Percentiles rank a stretch among this genome's conserved stretches.
Conservation (phyloP, 148 eudicot genomes). For the Chenopodium quinoa region DNA sequence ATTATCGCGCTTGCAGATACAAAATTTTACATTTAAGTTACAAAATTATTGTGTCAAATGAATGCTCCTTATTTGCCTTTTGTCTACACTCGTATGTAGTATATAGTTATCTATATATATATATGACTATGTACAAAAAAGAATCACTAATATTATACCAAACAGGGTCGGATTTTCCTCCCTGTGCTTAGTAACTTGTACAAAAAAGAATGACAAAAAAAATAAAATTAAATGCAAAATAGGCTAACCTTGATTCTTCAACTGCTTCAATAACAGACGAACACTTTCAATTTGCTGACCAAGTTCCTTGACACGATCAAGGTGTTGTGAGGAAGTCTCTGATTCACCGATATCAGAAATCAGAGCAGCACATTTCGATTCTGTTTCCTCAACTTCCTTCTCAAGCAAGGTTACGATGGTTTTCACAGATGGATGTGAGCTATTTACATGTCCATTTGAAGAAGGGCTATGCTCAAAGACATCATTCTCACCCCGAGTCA, state of each 20-base stretch:
- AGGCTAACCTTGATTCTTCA: constrained; percentile 41
- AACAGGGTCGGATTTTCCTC: constrained; percentile 19
- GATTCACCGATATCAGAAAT: constrained; percentile 35
- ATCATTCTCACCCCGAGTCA: constrained; percentile 32
- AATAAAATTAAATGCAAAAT: background rate
- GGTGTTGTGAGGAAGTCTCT: constrained; percentile 46
- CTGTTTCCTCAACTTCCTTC: constrained; percentile 53
- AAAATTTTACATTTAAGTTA: constrained; percentile 9
- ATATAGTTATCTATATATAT: background rate
- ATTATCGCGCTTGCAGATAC: background rate
- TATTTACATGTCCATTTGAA: constrained; percentile 26
- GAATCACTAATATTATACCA: constrained; percentile 22
- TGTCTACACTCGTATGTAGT: constrained; percentile 22
- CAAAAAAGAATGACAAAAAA: background rate
- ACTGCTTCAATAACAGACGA: constrained; percentile 52
- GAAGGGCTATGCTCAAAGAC: constrained; percentile 31
- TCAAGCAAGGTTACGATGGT: constrained; percentile 63
- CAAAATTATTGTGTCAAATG: constrained; percentile 19
- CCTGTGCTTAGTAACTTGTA: constrained; percentile 1
- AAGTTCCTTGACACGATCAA: constrained; percentile 56
- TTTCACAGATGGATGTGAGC: constrained; percentile 27
- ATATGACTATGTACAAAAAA: constrained; percentile 34
- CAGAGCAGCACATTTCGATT: constrained; percentile 59
- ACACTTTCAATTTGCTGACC: constrained; percentile 61
- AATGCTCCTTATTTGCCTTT: constrained; percentile 19